Evolutionary conservation across 345 rosid genomes (phyloP), one percentile per base, ranked within the genome.

Genomic region (Salix purpurea): DNA sequence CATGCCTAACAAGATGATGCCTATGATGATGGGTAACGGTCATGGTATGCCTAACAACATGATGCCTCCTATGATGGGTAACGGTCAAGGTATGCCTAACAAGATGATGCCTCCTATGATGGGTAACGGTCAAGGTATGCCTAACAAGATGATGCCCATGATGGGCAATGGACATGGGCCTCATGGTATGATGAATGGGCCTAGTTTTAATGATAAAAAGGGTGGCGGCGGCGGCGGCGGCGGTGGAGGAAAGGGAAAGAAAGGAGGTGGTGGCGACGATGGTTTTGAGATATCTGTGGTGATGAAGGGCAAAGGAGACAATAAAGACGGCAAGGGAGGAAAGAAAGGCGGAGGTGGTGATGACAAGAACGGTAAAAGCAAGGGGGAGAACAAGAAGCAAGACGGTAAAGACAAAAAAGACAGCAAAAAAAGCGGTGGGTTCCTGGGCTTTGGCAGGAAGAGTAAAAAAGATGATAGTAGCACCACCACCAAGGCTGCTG

Each of bases 271-370:
- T 5, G 77, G 73, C 11, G 52, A 12, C 5, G 78, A 12, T 28
- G 71, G 10, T 15, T 72, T 91, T 87, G 93, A 91, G 75, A 77
- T 91, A 16, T 90, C 93, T 3, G 79, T 89, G 66, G 85, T 84
- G 3, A 86, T 86, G 85, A 88, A 82, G 80, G 89, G 90, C 18
- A 79, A 79, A 50, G 83, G 76, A 21, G 73, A 62, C 46, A 77
- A 68, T 1, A 84, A 80, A 37, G 77, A 82, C 50, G 73, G 80
- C 12, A 78, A 78, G 30, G 84, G 77, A 24, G 84, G 85, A 52
- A 83, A 84, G 62, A 84, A 84, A 42, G 85, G 84, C 10, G 78
- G 76, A 0, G 78, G 67, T 24, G 46, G 64, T 61, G 70, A 44
- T 69, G 71, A 39, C 10, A 72, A 67, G 54, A 68, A 62, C n/a